Conservation (phyloP, 345 rosid species). For the Garcia nutans region DNA sequence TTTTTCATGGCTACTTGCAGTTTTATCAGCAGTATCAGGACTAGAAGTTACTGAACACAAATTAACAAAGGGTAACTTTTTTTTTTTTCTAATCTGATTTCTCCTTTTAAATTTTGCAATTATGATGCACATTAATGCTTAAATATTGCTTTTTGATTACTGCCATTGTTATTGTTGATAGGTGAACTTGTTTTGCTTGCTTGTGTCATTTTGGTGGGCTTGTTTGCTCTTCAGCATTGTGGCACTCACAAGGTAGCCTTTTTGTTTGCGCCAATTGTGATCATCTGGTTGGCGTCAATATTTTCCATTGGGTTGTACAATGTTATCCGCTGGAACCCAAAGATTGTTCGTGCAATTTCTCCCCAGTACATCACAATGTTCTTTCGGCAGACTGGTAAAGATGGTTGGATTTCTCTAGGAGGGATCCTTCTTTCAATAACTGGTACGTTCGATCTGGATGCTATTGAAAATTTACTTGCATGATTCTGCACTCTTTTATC, state of each 20-base stretch:
- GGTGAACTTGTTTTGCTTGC: constrained; percentile 65
- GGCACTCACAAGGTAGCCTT: constrained; percentile 90
- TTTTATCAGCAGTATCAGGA: constrained; percentile 82
- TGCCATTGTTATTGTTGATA: constrained; percentile 30
- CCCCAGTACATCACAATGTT: constrained; percentile 72
- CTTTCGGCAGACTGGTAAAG: constrained; percentile 64
- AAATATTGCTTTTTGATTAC: constrained; percentile 8
- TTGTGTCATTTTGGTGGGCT: constrained; percentile 83
- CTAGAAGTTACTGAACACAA: constrained; percentile 52
- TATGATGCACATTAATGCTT: neutral
- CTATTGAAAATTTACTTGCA: constrained; percentile 6
- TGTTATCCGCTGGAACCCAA: constrained; percentile 71
- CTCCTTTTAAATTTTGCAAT: constrained; percentile 4
- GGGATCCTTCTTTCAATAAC: constrained; percentile 84
- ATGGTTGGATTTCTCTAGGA: constrained; percentile 97
- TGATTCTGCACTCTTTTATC: neutral
- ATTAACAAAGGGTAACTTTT: constrained; percentile 51
- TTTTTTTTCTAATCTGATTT: neutral
- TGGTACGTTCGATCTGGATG: constrained; percentile 50
- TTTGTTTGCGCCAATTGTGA: constrained; percentile 83
- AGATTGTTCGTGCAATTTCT: constrained; percentile 64
- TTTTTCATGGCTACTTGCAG: constrained; percentile 43
- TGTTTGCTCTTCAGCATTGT: constrained; percentile 91
- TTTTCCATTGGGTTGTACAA: constrained; percentile 76
- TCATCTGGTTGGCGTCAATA: constrained; percentile 76